phyloP scores from a whole-genome alignment of 2,329 filamentous ascomycete species.

The Colletotrichum sp. region DNA sequence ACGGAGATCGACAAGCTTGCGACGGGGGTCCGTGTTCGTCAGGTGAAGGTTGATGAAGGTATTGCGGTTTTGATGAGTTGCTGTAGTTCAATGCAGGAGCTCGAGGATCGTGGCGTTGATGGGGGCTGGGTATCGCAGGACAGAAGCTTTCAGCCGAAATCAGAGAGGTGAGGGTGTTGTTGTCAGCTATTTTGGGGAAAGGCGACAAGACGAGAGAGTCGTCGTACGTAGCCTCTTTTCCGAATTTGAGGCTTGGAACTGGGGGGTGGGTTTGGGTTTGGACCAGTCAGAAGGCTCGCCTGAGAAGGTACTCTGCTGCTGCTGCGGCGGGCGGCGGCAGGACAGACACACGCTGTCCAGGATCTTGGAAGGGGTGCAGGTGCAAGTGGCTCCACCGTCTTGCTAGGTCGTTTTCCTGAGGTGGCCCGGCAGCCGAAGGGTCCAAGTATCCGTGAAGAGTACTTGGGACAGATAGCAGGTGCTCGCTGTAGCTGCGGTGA shows the following conservation, averaged over 20 bases:
- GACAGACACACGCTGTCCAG: neutral
- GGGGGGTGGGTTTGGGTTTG: neutral
- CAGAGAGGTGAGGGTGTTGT: slow-evolving; percentile 3
- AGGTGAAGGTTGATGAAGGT: neutral
- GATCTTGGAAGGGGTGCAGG: neutral
- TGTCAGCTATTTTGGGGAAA: slow-evolving; percentile 18
- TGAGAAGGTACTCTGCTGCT: neutral
- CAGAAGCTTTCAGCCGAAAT: neutral
- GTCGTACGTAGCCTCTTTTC: slow-evolving; percentile 23
- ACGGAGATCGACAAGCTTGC: slow-evolving; percentile 1
- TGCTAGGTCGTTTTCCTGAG: neutral
- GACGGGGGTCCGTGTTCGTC: neutral
- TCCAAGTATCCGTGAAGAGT: neutral
- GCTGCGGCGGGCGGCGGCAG: neutral
- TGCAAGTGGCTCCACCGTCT: neutral
- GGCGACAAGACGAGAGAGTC: neutral
- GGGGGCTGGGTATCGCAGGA: neutral
- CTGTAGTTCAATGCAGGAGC: neutral
- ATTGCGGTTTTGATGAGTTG: neutral
- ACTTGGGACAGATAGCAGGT: neutral
- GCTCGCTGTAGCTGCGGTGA: neutral
- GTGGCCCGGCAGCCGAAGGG: neutral
- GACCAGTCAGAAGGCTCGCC: neutral
- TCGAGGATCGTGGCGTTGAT: neutral
- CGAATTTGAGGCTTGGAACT: slow-evolving; percentile 21